These are phyloP conservation scores for Arthrobotrys iridis DNA, from an alignment of 2,329 filamentous ascomycete genomes.

Conservation along the genomic window DNA sequence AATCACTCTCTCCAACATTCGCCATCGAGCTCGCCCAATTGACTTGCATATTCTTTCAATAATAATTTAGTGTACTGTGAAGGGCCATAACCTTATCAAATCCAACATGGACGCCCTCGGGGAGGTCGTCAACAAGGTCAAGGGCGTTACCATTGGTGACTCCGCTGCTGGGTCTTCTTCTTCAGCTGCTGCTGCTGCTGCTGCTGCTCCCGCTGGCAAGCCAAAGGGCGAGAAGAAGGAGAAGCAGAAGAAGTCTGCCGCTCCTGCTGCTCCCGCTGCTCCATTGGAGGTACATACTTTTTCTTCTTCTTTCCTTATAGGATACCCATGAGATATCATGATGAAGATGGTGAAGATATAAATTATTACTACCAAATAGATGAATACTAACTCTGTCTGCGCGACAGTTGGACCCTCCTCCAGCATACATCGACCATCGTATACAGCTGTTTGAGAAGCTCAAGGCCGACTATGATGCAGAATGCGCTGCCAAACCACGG, in stretches of 20 bases:
- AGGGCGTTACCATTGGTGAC: constrained; percentile 69
- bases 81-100: no score
- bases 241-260: constrained; percentile 63
- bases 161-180: constrained; percentile 61
- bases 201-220: constrained; percentile 54
- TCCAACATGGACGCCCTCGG: constrained; percentile 62
- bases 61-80: no score
- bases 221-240: constrained; percentile 67
- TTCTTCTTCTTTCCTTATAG: background rate
- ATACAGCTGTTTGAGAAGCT: constrained; percentile 88
- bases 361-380: no score
- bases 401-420: constrained; percentile 65
- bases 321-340: background rate
- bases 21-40: no score
- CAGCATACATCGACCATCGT: constrained; percentile 83
- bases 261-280: constrained; percentile 60
- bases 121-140: constrained; percentile 68
- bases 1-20: no score
- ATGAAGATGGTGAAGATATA: no score
- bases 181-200: background rate
- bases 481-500: constrained; percentile 61
- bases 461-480: constrained; percentile 83
- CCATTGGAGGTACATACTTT: constrained; percentile 62
- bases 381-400: constrained; percentile 11
- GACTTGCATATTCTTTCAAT: no score